phyloP scores from a whole-genome alignment of 2,329 filamentous ascomycete genomes.

The Ceratocystis lukuohia region DNA sequence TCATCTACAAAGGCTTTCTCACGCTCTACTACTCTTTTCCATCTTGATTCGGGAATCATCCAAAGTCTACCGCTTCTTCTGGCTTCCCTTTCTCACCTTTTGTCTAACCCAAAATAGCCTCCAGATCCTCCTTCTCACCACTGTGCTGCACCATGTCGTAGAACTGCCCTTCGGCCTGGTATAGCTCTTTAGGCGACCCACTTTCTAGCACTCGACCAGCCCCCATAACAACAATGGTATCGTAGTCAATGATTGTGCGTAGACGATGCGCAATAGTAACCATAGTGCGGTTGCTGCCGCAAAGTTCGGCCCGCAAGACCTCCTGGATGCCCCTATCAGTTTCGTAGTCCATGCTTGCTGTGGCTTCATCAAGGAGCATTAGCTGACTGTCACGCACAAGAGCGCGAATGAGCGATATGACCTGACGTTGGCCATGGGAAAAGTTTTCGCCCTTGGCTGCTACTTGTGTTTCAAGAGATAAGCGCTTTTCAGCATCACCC shows the following conservation, averaged over 20 bases:
- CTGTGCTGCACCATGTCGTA: conserved; percentile 44
- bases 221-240: conserved; percentile 37
- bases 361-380: conserved; percentile 38
- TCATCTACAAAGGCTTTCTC: neutral
- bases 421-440: conserved; percentile 37
- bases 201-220: conserved; percentile 34
- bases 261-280: conserved; percentile 39
- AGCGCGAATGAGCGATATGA: conserved; percentile 35
- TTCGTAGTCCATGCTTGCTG: conserved; percentile 36
- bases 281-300: conserved; percentile 32
- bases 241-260: conserved; percentile 39
- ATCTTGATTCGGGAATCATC: too few relatives aligned
- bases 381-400: conserved; percentile 35
- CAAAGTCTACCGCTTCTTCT: neutral
- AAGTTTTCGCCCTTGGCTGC: conserved; percentile 34
- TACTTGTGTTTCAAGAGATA: conserved; percentile 31
- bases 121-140: conserved; percentile 33
- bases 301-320: conserved; percentile 35
- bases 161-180: conserved; percentile 33
- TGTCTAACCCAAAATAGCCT: conserved; percentile 11
- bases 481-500: conserved; percentile 21
- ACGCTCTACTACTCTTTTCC: neutral
- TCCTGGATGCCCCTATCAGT: conserved; percentile 35
- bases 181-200: conserved; percentile 36
- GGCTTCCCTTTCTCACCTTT: neutral